Conservation (phyloP, 805 yeast species). For the Metschnikowia henanensis region DNA sequence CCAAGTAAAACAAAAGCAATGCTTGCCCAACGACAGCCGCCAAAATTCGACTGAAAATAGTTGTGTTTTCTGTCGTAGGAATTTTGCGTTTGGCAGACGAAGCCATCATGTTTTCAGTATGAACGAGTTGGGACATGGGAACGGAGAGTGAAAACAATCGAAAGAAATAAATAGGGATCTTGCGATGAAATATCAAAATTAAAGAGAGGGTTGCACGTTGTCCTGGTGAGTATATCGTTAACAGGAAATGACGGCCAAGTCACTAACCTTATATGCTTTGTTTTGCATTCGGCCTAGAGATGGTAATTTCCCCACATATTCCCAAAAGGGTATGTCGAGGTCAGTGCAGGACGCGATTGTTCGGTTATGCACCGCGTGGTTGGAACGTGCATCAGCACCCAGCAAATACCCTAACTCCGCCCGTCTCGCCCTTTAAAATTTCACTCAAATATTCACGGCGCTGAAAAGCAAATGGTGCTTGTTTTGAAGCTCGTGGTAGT, state of each 20-base stretch:
- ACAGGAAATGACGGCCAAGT: background rate
- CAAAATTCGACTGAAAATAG: background rate
- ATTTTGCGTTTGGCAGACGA: background rate
- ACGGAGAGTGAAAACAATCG: background rate
- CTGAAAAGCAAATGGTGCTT: slow-evolving; percentile 20
- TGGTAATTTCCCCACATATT: background rate
- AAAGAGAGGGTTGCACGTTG: background rate
- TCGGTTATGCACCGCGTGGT: slow-evolving; percentile 2
- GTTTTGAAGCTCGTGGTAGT: slow-evolving; percentile 18
- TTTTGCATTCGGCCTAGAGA: background rate
- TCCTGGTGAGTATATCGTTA: too few relatives aligned
- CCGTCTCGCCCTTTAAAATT: background rate
- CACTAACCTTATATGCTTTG: background rate
- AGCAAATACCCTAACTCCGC: background rate
- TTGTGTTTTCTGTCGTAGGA: background rate
- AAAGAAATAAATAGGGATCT: background rate
- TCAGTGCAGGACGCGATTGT: slow-evolving; percentile 3
- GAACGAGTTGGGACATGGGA: background rate
- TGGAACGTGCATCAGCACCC: background rate
- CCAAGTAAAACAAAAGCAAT: slow-evolving; percentile 7
- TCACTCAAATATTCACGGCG: slow-evolving; percentile 3
- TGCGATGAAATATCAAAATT: background rate
- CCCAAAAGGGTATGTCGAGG: background rate
- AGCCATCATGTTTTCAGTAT: background rate
- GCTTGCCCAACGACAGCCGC: background rate